These are phyloP conservation scores for Lactuca saligna DNA, from an alignment of 129 eudicot species.

Conservation along the genomic window DNA sequence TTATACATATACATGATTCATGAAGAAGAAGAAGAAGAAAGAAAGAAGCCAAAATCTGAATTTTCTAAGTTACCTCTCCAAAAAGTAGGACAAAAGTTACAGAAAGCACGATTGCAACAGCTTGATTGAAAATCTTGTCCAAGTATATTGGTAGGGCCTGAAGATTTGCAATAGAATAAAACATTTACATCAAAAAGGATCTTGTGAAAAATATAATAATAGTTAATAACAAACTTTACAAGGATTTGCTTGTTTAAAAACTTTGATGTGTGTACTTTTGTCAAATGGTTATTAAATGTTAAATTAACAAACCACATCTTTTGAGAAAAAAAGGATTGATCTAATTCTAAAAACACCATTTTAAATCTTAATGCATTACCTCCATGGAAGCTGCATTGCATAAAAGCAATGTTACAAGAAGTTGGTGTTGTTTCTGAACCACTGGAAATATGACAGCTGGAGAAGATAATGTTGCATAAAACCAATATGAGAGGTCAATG, in stretches of 20 bases:
- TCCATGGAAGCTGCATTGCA: conserved; percentile 99
- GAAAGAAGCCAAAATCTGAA: neutral
- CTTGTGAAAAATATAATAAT: neutral
- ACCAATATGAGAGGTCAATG: conserved; percentile 13
- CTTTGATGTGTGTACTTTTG: no score
- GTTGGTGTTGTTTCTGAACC: conserved; percentile 97
- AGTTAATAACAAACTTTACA: neutral
- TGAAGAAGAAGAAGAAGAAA: neutral
- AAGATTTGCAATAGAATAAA: conserved; percentile 25
- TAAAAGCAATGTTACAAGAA: conserved; percentile 93
- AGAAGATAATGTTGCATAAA: conserved; percentile 27
- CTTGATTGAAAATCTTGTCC: conserved; percentile 87
- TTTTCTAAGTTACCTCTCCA: conserved; percentile 70
- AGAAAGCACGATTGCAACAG: conserved; percentile 82
- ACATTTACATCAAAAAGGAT: conserved; percentile 2
- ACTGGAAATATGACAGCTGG: conserved; percentile 88
- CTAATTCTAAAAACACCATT: no score
- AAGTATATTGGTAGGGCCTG: conserved; percentile 95
- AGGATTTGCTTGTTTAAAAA: no score
- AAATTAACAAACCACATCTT: no score
- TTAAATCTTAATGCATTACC: conserved; percentile 40
- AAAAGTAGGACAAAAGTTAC: conserved; percentile 91
- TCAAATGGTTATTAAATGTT: no score
- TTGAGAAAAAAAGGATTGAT: no score
- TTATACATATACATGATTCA: conserved; percentile 9